Percentiles rank a stretch among this genome's conserved stretches.
Evolutionary conservation across 202 grass and related monocot species (phyloP).

Genomic region (Hordeum pubiflorum): DNA sequence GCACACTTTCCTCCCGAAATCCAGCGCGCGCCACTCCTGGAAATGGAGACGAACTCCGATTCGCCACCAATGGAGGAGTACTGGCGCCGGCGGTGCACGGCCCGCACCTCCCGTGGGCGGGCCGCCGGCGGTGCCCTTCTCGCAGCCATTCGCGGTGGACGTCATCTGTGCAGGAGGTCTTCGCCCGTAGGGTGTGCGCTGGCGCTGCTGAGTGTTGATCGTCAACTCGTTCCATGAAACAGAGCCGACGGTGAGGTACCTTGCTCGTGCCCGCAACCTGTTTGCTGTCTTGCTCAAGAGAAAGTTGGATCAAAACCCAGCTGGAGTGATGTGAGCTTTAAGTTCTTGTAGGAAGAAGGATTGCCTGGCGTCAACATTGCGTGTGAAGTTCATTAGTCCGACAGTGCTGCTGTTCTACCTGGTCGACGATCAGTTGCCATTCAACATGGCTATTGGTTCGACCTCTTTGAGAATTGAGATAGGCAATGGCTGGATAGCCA

Average conservation of each 20-base stretch:
- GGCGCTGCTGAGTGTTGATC: not conserved
- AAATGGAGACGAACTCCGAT: too few species aligned
- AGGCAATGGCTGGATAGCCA: not conserved
- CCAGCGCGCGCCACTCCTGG: too few species aligned
- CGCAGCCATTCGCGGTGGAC: too few species aligned
- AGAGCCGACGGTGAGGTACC: not conserved
- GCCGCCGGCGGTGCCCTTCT: too few species aligned
- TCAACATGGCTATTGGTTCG: not conserved
- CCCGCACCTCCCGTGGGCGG: not conserved
- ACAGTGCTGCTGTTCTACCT: not conserved
- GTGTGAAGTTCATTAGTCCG: not conserved
- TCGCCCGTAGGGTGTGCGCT: not conserved
- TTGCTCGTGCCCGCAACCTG: not conserved
- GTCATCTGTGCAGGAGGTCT: slow-evolving; percentile 15
- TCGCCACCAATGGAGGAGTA: not conserved
- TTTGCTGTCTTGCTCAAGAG: not conserved
- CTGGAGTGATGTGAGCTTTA: not conserved
- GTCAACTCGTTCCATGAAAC: not conserved
- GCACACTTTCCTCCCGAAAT: too few species aligned
- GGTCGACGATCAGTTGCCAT: not conserved
- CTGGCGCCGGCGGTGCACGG: not conserved
- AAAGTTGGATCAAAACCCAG: not conserved
- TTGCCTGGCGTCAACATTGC: not conserved
- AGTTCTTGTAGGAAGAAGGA: not conserved
- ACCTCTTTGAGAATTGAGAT: not conserved